Percentiles rank a stretch among this genome's conserved stretches.
phyloP scores from a whole-genome alignment of 83 land plant genomes.

The Thuja plicata region DNA sequence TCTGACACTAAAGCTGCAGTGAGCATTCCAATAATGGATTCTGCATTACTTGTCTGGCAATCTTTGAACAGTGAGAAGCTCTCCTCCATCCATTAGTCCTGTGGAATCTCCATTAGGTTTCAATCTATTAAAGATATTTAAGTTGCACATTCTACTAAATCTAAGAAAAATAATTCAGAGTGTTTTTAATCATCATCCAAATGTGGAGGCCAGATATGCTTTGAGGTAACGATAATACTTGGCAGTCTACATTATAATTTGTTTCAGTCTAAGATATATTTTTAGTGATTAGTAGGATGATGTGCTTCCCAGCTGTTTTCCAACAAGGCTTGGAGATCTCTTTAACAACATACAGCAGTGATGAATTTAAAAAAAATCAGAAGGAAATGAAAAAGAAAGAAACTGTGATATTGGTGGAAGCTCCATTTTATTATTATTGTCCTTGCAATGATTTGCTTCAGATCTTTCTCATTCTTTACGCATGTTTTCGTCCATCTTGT shows the following conservation, averaged over 20 bases:
- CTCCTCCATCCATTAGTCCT: background rate
- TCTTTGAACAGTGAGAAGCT: background rate
- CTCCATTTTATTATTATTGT: background rate
- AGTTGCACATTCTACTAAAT: too few species aligned
- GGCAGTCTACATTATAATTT: too few species aligned
- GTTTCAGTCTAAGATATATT: background rate
- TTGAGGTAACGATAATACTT: too few species aligned
- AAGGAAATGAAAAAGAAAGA: background rate
- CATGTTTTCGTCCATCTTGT: background rate
- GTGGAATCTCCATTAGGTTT: background rate
- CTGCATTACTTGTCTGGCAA: background rate
- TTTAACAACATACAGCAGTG: background rate
- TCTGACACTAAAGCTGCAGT: background rate
- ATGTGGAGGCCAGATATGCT: background rate
- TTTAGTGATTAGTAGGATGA: background rate
- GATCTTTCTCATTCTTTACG: background rate
- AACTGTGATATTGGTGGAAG: background rate
- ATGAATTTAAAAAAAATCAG: background rate
- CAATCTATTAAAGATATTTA: background rate
- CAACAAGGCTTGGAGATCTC: background rate
- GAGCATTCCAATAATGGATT: background rate
- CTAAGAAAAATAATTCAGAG: background rate
- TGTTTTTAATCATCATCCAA: background rate
- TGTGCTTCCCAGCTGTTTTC: background rate
- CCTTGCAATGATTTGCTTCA: background rate